Evolutionary conservation across 495 filamentous ascomycete species (phyloP), one percentile per base, ranked within the genome.

Genomic region (Podospora sp.): DNA sequence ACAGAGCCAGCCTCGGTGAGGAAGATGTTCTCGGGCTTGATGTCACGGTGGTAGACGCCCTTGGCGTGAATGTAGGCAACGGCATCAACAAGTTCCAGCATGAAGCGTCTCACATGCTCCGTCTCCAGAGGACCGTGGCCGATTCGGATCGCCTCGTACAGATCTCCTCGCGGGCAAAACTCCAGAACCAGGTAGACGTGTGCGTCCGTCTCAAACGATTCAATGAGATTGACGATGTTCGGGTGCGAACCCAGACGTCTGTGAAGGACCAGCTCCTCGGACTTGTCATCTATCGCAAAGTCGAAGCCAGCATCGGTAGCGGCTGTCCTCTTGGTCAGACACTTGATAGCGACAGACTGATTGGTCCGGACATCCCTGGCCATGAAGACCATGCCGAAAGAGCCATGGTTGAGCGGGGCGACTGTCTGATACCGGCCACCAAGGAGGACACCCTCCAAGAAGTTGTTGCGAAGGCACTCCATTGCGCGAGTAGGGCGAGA

Each of bases 1-100:
- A 97, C 91, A 52, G 89, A 85, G 25, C 96, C 94, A 60, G 88
- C 86, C 66, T 93, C 85, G 69, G 87, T 91, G 68, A 99, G 84
- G 80, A 99, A 98, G 79, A 99, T 96, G 81, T 99, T 99, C 85
- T 99, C 95, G 8, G 95, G 95, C 82, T 99, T 99, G 86, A 99
- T 97, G 78, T 99, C 95, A 65, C 95, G 93, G 77, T 99, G 95
- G 78, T 94, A 97, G 71, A 98, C 84, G 67, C 92, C 93, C 74
- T 93, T 93, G 68, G 85, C 81, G 75, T 99, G 95, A 84, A 97
- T 92, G 78, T 91, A 92, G 58, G 92, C 89, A 62, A 99, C 90
- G 51, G 96, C 93, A 74, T 90, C 89, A 60, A 99, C 84, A 22
- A 99, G 87, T 79, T 99, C 89, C 56, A 97, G 82, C 96, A 99